Conservation (phyloP, 768 basidiomycete species). For the Trametes maxima region DNA sequence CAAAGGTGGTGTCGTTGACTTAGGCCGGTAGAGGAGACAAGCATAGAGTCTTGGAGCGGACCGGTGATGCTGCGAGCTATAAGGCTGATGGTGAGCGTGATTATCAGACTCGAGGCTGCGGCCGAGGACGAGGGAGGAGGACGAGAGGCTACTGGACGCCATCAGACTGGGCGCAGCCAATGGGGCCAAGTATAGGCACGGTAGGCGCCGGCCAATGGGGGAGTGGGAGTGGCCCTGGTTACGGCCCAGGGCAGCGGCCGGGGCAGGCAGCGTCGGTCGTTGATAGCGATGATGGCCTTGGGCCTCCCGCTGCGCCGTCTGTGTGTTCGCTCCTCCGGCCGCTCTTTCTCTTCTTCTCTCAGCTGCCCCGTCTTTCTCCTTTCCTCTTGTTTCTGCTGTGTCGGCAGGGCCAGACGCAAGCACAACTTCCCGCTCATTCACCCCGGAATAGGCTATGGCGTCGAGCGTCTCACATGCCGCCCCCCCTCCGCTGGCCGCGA, state of each 20-base stretch:
- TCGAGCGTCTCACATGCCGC: constrained; percentile 19
- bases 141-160: constrained; percentile 3
- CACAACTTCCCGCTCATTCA: constrained; percentile 21
- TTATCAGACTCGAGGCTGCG: neutral
- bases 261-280: neutral
- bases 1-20: too few species aligned
- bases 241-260: neutral
- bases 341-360: neutral
- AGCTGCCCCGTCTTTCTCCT: neutral
- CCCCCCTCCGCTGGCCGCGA: constrained; percentile 23
- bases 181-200: neutral
- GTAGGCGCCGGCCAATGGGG: neutral
- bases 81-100: neutral
- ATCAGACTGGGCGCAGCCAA: constrained; percentile 4
- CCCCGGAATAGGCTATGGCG: constrained; percentile 15
- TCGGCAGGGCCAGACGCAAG: constrained; percentile 29
- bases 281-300: neutral
- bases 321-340: neutral
- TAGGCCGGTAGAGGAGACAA: too few species aligned
- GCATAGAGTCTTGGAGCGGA: too few species aligned
- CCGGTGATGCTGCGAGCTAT: too few species aligned
- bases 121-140: neutral
- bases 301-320: neutral
- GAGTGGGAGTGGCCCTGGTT: neutral
- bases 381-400: constrained; percentile 20